Percentiles rank a stretch among this genome's conserved stretches.
Evolutionary conservation across 1,284 basidiomycete genomes (phyloP).

Genomic region (Ustilago crameri): DNA sequence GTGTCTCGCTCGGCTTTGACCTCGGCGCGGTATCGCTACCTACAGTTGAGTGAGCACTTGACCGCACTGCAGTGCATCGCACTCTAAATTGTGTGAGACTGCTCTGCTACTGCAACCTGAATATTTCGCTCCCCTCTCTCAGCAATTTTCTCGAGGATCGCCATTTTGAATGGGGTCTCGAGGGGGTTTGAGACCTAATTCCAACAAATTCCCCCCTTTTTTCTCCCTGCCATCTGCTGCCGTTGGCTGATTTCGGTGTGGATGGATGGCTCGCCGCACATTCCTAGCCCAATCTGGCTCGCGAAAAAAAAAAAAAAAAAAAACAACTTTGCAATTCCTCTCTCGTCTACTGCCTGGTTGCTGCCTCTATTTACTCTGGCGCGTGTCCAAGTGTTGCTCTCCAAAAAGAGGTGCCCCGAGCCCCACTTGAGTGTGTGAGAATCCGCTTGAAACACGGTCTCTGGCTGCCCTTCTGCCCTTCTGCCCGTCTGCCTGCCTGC

Average conservation of each 20-base stretch:
- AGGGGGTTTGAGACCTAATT: background rate
- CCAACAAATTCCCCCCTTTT: background rate
- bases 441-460: background rate
- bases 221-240: background rate
- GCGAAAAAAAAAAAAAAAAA: background rate
- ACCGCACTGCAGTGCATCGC: no score
- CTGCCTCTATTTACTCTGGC: slow-evolving; percentile 5
- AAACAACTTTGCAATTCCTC: slow-evolving; percentile 20
- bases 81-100: no score
- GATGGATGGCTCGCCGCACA: background rate
- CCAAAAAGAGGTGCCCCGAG: slow-evolving; percentile 8
- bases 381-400: slow-evolving; percentile 37
- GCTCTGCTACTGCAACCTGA: background rate
- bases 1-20: no score
- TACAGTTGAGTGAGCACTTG: no score
- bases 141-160: background rate
- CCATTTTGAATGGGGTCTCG: slow-evolving; percentile 1
- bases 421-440: background rate
- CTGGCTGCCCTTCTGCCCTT: slow-evolving; percentile 1
- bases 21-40: no score
- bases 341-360: slow-evolving; percentile 15
- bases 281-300: background rate
- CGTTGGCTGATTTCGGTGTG: background rate
- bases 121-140: background rate
- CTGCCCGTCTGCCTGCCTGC: background rate